Conservation (phyloP, 495 filamentous ascomycete genomes). For the Hyaloscypha hepaticicola region DNA sequence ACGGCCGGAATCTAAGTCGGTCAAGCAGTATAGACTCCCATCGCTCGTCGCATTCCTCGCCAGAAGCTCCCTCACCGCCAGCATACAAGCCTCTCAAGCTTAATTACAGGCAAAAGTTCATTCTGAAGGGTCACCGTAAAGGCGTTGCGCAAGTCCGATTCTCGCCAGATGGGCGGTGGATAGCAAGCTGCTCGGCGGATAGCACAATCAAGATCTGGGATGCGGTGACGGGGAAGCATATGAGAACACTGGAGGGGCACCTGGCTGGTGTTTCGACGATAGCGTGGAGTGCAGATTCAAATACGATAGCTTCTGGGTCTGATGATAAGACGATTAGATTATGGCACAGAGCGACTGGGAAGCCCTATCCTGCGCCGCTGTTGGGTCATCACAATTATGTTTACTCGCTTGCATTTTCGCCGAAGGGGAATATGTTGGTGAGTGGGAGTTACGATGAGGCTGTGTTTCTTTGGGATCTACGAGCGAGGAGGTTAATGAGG, state of each 20-base stretch:
- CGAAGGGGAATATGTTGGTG: slow-evolving; percentile 93
- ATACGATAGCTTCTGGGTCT: slow-evolving; percentile 82
- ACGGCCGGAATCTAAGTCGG: slow-evolving; percentile 25
- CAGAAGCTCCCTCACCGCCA: slow-evolving; percentile 23
- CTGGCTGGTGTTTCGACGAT: slow-evolving; percentile 87
- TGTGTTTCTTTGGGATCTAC: slow-evolving; percentile 93
- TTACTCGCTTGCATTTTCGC: slow-evolving; percentile 87
- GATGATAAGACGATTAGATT: slow-evolving; percentile 95
- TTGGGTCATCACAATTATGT: slow-evolving; percentile 94
- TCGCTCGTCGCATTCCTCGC: slow-evolving; percentile 34
- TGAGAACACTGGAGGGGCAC: slow-evolving; percentile 90
- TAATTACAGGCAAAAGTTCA: slow-evolving; percentile 60
- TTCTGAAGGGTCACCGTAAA: slow-evolving; percentile 71
- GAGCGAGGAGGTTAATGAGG: slow-evolving; percentile 78
- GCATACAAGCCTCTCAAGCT: slow-evolving; percentile 38
- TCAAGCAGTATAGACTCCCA: slow-evolving; percentile 26
- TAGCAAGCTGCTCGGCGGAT: slow-evolving; percentile 89
- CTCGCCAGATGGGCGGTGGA: slow-evolving; percentile 84
- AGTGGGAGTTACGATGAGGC: slow-evolving; percentile 97
- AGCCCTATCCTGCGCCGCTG: slow-evolving; percentile 54
- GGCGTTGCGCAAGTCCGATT: slow-evolving; percentile 86
- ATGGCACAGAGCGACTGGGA: slow-evolving; percentile 80
- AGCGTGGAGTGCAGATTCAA: slow-evolving; percentile 86
- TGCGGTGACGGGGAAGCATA: slow-evolving; percentile 67
- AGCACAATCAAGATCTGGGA: slow-evolving; percentile 90